Base-by-base conservation (phyloP, 2,329 filamentous ascomycete species). In the Herpotrichia juniperi region DNA sequence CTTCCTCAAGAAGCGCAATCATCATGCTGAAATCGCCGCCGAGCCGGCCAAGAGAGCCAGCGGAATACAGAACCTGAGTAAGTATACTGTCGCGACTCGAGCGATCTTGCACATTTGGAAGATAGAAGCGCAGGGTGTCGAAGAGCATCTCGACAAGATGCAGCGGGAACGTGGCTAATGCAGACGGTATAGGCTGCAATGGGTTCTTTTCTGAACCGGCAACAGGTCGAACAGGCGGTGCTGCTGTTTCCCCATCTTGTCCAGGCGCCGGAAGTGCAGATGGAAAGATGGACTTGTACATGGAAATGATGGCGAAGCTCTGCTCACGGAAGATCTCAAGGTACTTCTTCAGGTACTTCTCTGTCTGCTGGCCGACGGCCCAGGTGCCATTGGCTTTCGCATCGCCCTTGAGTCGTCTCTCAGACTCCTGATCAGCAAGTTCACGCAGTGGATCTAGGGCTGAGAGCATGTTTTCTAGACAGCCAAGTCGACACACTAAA, bases 271-370 rank as follows among this genome's bases (percentile, higher is more conserved):
- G 77, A 3, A 81, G 58, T 4, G 85, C 81, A 2, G 83, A 80
- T 0, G 89, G 87, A 66, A 96, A 96, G 48, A 97, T 91, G 65
- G 89, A 94, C 65, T 88, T 90, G 74, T 96, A 97, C 82, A 97
- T 91, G 52, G 91, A 96, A 24, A 97, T 86, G 54, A 97, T 96
- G 37, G 88, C 90, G 72, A 99, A 99, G 69, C 91, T 96, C 74
- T 99, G 94, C 74, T 99, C 94, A 46, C 94, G 89, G 72, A 97
- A 97, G 24, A 99, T 92, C 71, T 99, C 94, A 64, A 99, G 90
- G 74, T 96, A 99, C 42, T 93, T 85, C 74, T 97, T 99, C 37
- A 99, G 78, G 66, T 92, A 99, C 46, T 92, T 84, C 73, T 97
- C 94, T 1, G 93, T 97, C 72, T 97, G 94, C 66, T 96, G 92